Evolutionary conservation across 2,329 filamentous ascomycete species (phyloP).

Genomic region (Neurospora sp.): DNA sequence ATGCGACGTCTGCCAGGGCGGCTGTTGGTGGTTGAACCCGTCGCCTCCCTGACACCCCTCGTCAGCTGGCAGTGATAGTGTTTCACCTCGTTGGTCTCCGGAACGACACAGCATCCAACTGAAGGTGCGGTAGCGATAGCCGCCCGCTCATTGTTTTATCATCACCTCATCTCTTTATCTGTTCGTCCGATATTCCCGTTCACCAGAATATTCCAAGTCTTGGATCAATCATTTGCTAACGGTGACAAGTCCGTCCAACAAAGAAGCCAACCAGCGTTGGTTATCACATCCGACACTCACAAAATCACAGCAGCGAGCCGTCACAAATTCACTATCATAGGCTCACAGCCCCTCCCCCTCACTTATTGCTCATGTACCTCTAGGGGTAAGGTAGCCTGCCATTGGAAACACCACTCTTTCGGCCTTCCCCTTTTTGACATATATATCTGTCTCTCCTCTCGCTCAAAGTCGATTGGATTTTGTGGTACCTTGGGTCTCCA

Average conservation of each 20-base stretch:
- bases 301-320: not conserved
- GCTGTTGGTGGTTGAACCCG: not conserved
- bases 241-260: not conserved
- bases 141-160: not conserved
- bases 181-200: not conserved
- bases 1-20: not conserved
- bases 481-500: not conserved
- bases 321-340: not conserved
- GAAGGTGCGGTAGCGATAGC: not conserved
- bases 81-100: not conserved
- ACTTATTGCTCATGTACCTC: not conserved
- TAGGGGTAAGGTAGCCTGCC: not conserved
- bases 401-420: not conserved
- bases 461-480: not conserved
- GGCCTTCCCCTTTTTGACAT: not conserved
- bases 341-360: not conserved
- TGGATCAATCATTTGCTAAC: not conserved
- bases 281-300: not conserved
- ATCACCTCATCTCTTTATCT: not conserved
- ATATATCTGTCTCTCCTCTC: not conserved
- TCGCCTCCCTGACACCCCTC: not conserved
- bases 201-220: not conserved
- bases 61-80: not conserved
- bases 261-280: not conserved
- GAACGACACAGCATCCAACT: not conserved